Conservation (phyloP, 192 early-diverging fungal genomes). For the Coemansia furcata region DNA sequence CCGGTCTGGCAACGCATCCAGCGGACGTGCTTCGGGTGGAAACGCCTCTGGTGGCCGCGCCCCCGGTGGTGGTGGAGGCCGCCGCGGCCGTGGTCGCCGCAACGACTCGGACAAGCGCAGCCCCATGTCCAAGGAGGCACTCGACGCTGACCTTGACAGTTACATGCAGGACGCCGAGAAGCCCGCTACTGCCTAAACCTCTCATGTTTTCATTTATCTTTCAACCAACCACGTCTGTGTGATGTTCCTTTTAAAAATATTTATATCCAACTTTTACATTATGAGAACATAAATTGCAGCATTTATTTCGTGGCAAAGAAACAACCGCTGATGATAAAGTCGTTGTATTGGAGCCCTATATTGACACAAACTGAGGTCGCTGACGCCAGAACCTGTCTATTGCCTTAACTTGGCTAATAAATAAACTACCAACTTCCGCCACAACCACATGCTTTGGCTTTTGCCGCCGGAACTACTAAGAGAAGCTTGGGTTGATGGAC, state of each 20-base stretch:
- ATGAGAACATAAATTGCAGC: too few relatives aligned
- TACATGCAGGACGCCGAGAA: conserved; percentile 49
- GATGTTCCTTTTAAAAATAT: not conserved
- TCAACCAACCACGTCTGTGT: not conserved
- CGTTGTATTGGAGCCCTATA: too few relatives aligned
- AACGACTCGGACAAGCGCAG: conserved; percentile 9
- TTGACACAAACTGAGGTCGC: too few relatives aligned
- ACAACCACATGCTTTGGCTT: too few relatives aligned
- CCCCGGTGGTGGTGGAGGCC: conserved; percentile 5
- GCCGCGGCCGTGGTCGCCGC: conserved; percentile 7
- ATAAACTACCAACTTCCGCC: too few relatives aligned
- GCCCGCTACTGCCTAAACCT: conserved; percentile 9
- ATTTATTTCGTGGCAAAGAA: too few relatives aligned
- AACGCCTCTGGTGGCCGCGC: not conserved
- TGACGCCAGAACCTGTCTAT: too few relatives aligned
- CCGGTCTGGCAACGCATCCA: not conserved
- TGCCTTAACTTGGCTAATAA: too few relatives aligned
- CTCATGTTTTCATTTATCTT: not conserved
- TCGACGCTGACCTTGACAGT: conserved; percentile 48
- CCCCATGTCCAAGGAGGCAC: conserved; percentile 27
- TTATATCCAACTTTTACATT: too few relatives aligned
- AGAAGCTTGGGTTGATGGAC: too few relatives aligned
- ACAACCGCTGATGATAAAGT: too few relatives aligned
- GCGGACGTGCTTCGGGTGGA: not conserved
- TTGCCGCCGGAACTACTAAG: too few relatives aligned